These are phyloP conservation scores for Apostasia ramifera DNA, from an alignment of 106 monocot genomes.

Conservation along the genomic window DNA sequence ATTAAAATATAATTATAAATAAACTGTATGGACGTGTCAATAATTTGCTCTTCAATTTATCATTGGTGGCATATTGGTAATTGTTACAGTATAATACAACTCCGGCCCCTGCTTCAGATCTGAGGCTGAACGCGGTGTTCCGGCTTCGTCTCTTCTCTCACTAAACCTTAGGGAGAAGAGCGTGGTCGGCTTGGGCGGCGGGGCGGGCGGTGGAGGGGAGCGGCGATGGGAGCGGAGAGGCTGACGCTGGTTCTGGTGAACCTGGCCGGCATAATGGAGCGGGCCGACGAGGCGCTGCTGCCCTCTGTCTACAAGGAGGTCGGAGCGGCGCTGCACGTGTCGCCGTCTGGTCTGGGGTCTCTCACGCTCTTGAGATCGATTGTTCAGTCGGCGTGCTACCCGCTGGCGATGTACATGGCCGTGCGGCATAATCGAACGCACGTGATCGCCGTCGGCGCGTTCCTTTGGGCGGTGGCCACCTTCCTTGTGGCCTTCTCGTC, in stretches of 20 bases:
- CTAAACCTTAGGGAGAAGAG: too few relatives aligned
- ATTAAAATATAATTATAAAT: too few relatives aligned
- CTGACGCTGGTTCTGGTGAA: conserved; percentile 66
- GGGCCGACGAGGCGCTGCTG: conserved; percentile 87
- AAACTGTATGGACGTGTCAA: too few relatives aligned
- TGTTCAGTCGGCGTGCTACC: conserved; percentile 81
- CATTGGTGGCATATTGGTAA: too few relatives aligned
- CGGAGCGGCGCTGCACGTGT: conserved; percentile 51
- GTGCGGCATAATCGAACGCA: conserved; percentile 54
- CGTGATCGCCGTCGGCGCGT: conserved; percentile 79
- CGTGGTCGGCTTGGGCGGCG: too few relatives aligned
- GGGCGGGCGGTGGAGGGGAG: neutral
- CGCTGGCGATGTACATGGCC: conserved; percentile 76
- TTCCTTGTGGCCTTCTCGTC: conserved; percentile 74
- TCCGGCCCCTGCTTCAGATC: too few relatives aligned
- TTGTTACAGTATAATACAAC: too few relatives aligned
- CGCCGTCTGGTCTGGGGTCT: conserved; percentile 59
- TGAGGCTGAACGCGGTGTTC: too few relatives aligned
- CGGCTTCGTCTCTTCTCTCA: too few relatives aligned
- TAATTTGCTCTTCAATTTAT: too few relatives aligned
- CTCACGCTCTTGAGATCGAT: conserved; percentile 79
- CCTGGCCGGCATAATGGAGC: conserved; percentile 83
- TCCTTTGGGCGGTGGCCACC: conserved; percentile 94
- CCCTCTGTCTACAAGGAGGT: conserved; percentile 88
- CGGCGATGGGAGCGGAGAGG: conserved; percentile 7